These are phyloP conservation scores for Graphiopsis chlorocephala DNA, from an alignment of 2,329 filamentous ascomycete species.

Conservation along the genomic window DNA sequence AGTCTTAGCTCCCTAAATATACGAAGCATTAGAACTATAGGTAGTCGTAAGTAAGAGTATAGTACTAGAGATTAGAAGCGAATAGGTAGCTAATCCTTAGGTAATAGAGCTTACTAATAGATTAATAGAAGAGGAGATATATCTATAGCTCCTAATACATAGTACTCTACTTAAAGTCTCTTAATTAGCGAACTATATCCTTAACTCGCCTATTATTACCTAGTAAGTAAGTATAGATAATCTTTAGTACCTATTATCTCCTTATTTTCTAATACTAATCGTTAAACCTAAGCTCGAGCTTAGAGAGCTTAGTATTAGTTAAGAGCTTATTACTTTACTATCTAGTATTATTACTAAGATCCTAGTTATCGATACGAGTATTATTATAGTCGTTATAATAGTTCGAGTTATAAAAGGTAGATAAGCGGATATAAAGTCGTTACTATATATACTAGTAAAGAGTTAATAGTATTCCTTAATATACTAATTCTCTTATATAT, in stretches of 20 bases:
- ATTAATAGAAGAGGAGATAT: background rate
- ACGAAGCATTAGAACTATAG: background rate
- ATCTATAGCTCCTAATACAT: background rate
- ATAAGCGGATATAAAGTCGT: background rate
- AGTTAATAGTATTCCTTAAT: background rate
- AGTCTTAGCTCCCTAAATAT: background rate
- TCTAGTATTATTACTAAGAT: background rate
- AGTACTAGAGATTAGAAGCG: background rate
- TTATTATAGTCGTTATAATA: background rate
- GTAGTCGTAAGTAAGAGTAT: background rate
- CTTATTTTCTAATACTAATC: background rate
- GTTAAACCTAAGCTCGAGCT: background rate
- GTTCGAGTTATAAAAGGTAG: background rate
- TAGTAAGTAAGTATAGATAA: no score
- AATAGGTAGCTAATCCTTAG: background rate
- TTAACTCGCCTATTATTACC: background rate
- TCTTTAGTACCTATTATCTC: background rate
- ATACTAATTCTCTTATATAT: background rate
- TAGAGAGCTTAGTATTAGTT: background rate
- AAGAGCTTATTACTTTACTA: background rate
- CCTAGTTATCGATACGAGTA: background rate
- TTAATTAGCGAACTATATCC: background rate
- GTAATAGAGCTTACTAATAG: background rate
- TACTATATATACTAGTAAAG: background rate
- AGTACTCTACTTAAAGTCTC: background rate